A percentile compares a stretch with the other conserved stretches of the same genome.
Conservation (phyloP, 1,284 basidiomycete species). For the Malassezia brasiliensis region DNA sequence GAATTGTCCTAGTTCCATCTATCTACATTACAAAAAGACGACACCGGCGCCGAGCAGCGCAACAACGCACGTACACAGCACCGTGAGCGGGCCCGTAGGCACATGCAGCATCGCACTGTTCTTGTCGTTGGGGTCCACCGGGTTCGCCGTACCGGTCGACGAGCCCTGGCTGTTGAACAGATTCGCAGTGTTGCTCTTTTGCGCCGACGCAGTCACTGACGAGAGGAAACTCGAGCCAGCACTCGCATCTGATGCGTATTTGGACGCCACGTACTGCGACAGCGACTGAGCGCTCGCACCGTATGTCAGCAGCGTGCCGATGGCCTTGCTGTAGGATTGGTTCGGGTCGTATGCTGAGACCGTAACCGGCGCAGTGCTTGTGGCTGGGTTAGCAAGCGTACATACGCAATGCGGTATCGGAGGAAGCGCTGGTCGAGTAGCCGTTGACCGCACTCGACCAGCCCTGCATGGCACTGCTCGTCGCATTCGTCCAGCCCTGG, state of each 20-base stretch:
- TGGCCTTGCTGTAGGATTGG: slow-evolving; percentile 10
- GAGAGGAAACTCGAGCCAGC: background rate
- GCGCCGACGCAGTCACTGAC: background rate
- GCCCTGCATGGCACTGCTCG: background rate
- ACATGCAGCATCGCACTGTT: background rate
- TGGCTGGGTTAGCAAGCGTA: background rate
- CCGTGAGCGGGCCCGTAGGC: background rate
- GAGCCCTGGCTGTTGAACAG: background rate
- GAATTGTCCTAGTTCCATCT: too few relatives aligned
- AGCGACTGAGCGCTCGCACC: background rate
- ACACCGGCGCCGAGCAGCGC: background rate
- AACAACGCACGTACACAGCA: background rate
- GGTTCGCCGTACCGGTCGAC: background rate
- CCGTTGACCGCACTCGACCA: background rate
- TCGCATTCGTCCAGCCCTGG: background rate
- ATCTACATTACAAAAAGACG: slow-evolving; percentile 6
- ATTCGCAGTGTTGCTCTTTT: background rate
- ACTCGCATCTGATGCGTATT: background rate
- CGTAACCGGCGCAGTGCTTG: background rate
- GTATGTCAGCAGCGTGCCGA: slow-evolving; percentile 10
- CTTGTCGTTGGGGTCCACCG: background rate
- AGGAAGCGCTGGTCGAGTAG: background rate
- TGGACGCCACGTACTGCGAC: background rate
- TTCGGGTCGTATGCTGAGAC: slow-evolving; percentile 2
- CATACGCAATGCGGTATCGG: too few relatives aligned